phyloP scores from a whole-genome alignment of 225 moss, liverwort and hornwort species.

The Takakia lepidozioides region DNA sequence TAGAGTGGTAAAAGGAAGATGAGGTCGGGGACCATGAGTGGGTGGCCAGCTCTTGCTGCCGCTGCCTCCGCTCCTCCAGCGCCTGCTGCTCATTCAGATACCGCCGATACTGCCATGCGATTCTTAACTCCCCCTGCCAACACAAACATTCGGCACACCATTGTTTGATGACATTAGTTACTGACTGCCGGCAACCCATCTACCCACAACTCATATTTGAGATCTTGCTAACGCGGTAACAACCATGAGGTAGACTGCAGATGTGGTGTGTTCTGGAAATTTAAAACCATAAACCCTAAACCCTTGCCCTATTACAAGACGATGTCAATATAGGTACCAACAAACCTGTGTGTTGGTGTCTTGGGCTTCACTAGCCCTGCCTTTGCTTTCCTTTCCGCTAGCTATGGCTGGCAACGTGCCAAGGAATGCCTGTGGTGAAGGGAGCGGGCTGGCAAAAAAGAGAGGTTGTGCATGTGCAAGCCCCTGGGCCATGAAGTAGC shows the following conservation, averaged over 20 bases:
- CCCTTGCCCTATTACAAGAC: too few species aligned
- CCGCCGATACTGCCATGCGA: slow-evolving; percentile 93
- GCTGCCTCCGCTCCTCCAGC: slow-evolving; percentile 66
- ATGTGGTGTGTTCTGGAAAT: too few species aligned
- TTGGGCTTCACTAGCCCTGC: slow-evolving; percentile 15
- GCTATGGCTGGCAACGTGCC: slow-evolving; percentile 74
- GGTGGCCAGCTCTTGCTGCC: slow-evolving; percentile 59
- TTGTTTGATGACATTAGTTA: too few species aligned
- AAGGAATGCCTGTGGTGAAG: slow-evolving; percentile 67
- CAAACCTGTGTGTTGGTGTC: slow-evolving; percentile 38
- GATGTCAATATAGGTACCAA: too few species aligned
- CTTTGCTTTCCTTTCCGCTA: slow-evolving; percentile 43
- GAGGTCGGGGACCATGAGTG: slow-evolving; percentile 50
- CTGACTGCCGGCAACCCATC: too few species aligned
- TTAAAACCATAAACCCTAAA: too few species aligned
- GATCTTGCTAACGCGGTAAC: too few species aligned
- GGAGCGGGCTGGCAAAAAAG: slow-evolving; percentile 73
- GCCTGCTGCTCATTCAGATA: slow-evolving; percentile 83
- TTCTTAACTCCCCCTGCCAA: slow-evolving; percentile 79
- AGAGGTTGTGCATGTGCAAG: slow-evolving; percentile 82
- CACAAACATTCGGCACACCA: background rate
- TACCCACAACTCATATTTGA: too few species aligned
- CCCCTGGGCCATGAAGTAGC: slow-evolving; percentile 92
- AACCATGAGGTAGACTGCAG: too few species aligned
- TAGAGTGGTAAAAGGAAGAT: slow-evolving; percentile 20